Evolutionary conservation across 768 basidiomycete species (phyloP), one percentile per base, ranked within the genome.

Genomic region (Daedaleopsis sinensis): DNA sequence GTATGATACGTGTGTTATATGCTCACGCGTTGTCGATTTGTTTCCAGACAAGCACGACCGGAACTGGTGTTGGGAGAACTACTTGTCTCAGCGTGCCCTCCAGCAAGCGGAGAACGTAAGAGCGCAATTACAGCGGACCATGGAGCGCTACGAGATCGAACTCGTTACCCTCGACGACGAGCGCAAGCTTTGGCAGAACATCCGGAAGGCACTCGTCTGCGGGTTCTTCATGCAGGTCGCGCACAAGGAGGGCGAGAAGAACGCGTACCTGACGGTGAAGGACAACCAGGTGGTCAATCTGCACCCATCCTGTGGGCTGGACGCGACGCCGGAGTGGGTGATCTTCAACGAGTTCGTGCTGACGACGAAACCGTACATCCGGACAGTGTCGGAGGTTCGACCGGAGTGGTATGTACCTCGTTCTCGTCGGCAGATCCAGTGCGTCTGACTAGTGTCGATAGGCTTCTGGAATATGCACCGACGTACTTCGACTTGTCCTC

Each of bases 161-260:
- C 72, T 95, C 21, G 73, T 94, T 27, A 87, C 88, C 9, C 80
- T 90, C 67, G 81, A 80, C 69, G 91, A 88, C 63, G 67, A 70
- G 62, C 61, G 64, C 11, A 60, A 63, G 71, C 83, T 90, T 64
- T 90, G 85, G 73, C 64, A 77, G 56, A 89, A 88, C 66, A 88
- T 98, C 58, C 85, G 94, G 27, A 88, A 88, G 74, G 90, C 90
- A 0, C 80, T 98, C 21, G 90, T 92, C 5, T 91, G 89, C 67
- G 97, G 96, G 1, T 99, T 93, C 82, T 99, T 98, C 78, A 98
- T 97, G 96, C 96, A 98, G 72, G 86, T 94, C 13, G 97, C 96
- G 8, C 94, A 97, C 74, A 92, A 93, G 73, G 94, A 96, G 71
- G 93, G 93, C 3, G 93, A 94, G 72, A 95, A 93, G 66, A 65